Conservation (phyloP, 129 eudicot genomes). For the Mikania micrantha region DNA sequence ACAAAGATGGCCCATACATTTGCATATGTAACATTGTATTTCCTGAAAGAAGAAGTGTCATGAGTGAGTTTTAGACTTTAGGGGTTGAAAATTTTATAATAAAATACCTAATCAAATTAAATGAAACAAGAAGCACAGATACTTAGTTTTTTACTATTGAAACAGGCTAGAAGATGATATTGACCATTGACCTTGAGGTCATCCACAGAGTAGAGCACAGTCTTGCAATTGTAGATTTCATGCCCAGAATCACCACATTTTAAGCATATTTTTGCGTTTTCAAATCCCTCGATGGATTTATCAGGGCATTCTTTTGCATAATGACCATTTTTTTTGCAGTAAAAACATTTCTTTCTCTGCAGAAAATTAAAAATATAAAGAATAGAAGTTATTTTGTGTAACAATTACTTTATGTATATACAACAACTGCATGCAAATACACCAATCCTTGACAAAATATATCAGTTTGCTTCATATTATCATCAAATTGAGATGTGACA, state of each 20-base stretch:
- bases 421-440: neutral
- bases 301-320: constrained; percentile 93
- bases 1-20: constrained; percentile 79
- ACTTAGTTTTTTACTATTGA: neutral
- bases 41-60: constrained; percentile 42
- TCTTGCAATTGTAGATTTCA: constrained; percentile 61
- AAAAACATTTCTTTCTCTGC: constrained; percentile 69
- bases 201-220: constrained; percentile 41
- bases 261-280: constrained; percentile 51
- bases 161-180: neutral
- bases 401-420: neutral
- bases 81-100: neutral
- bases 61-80: neutral
- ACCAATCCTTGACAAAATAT: neutral
- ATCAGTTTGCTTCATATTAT: neutral
- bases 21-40: constrained; percentile 81
- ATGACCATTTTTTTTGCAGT: constrained; percentile 80
- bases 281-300: constrained; percentile 29
- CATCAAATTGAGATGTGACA: neutral
- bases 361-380: neutral
- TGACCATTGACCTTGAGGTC: constrained; percentile 61
- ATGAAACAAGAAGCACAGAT: neutral
- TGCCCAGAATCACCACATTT: constrained; percentile 92
- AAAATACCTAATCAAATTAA: neutral
- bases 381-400: neutral